Evolutionary conservation across 495 filamentous ascomycete species (phyloP), one percentile per base, ranked within the genome.

Genomic region (Paragyromitra xinjiangensis): DNA sequence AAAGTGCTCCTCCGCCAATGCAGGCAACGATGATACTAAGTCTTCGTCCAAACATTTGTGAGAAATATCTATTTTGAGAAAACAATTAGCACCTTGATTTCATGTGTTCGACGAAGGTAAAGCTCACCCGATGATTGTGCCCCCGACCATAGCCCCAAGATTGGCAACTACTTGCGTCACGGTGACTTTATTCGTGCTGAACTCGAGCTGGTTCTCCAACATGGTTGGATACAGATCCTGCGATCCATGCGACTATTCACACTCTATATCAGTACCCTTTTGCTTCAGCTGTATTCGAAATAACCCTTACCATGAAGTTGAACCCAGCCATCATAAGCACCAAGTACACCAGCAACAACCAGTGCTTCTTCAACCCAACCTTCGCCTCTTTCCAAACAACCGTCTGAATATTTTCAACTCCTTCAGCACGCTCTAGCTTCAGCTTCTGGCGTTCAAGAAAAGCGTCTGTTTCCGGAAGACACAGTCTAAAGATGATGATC

Each of bases 161-260:
- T 92, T 93, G 87, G 91, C 92, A 37, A 92, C 79, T 73, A 94
- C 92, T 55, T 87, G 88, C 1, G 90, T 91, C 12, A 91, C 87
- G 3, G 87, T 90, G 12, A 96, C 91, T 39, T 88, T 88, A 81
- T 94, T 87, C 68, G 88, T 65, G 12, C 85, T 87, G 84, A 96
- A 95, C 67, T 85, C 85, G 84, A 91, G 95, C 83, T 97, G 92
- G 80, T 90, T 91, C 64, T 88, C 81, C 12, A 97, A 83, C 89
- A 97, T 90, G 12, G 92, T 94, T 0, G 94, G 94, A 82, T 97
- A 97, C 22, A 97, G 85, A 84, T 97, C 94, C 83, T 97, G 94
- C 4, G 92, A 94, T 73, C 94, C 94, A 81, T 97, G 94, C 26
- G 92, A 94, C 88, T 89, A 71, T 59, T 26, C 34, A 19, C 50